phyloP scores from a whole-genome alignment of 352 stramenopile genomes.

The Phytophthora litchii region DNA sequence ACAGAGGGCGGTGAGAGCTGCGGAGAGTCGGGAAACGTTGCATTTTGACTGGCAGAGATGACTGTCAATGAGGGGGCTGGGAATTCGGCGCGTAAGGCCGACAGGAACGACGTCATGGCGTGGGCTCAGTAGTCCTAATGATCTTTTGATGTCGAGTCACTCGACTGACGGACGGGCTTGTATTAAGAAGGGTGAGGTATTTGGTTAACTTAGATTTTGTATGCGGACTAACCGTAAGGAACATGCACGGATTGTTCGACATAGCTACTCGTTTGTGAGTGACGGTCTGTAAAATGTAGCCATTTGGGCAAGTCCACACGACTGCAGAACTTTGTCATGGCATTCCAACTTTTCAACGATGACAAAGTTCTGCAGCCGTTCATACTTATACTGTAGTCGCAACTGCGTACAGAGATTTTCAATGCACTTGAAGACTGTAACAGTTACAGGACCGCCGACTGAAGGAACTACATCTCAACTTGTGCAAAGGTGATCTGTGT shows the following conservation, averaged over 20 bases:
- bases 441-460: no score
- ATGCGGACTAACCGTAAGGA: slow-evolving; percentile 8
- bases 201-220: slow-evolving; percentile 4
- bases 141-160: slow-evolving; percentile 9
- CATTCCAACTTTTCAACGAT: no score
- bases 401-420: no score
- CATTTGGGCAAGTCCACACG: no score
- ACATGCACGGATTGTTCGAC: slow-evolving; percentile 19
- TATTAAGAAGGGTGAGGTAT: slow-evolving; percentile 17
- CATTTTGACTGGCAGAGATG: slow-evolving; percentile 1
- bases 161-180: slow-evolving; percentile 5
- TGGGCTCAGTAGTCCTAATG: slow-evolving; percentile 7
- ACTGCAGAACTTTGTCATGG: no score
- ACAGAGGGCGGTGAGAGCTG: slow-evolving; percentile 1
- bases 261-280: slow-evolving; percentile 16
- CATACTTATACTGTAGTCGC: no score
- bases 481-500: no score
- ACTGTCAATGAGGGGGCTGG: slow-evolving; percentile 5
- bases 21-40: slow-evolving; percentile 8
- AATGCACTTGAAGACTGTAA: no score
- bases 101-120: slow-evolving; percentile 42
- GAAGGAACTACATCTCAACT: no score
- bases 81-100: slow-evolving; percentile 35
- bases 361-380: no score
- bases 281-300: slow-evolving; percentile 5